Evolutionary conservation across 371 early-diverging fungal genomes (phyloP).

Genomic region (Apophysomyces sp.): DNA sequence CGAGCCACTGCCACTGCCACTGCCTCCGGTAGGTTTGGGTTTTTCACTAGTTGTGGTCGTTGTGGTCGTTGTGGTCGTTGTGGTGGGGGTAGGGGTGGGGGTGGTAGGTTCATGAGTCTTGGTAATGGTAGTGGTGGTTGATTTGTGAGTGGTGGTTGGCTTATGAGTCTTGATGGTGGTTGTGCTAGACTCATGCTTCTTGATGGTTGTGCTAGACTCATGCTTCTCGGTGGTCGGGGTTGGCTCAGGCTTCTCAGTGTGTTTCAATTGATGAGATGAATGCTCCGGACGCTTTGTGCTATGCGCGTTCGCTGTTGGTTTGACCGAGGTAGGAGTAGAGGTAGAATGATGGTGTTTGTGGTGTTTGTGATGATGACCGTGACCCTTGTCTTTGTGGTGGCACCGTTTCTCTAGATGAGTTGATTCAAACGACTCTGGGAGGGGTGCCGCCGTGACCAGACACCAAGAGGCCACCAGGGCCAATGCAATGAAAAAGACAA

Average conservation of each 20-base stretch:
- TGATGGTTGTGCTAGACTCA: not conserved
- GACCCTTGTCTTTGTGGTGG: not conserved
- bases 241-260: too few relatives aligned
- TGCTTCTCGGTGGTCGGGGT: not conserved
- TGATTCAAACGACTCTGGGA: too few relatives aligned
- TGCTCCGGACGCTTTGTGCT: too few relatives aligned
- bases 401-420: slow-evolving; percentile 5
- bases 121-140: not conserved
- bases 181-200: not conserved
- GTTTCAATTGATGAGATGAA: too few relatives aligned
- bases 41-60: not conserved
- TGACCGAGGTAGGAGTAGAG: not conserved
- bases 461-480: slow-evolving; percentile 6
- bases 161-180: not conserved
- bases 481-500: slow-evolving; percentile 17
- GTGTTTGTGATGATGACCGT: not conserved
- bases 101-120: not conserved
- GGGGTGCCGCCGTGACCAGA: slow-evolving; percentile 16
- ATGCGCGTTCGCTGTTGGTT: too few relatives aligned
- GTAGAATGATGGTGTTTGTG: not conserved
- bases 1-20: not conserved
- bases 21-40: not conserved
- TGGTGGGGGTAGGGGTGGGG: not conserved
- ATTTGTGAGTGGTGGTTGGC: not conserved
- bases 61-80: not conserved